A percentile compares a stretch with the other conserved stretches of the same genome.
phyloP scores from a whole-genome alignment of 495 filamentous ascomycete genomes.

The Aspergillus nanangensis region DNA sequence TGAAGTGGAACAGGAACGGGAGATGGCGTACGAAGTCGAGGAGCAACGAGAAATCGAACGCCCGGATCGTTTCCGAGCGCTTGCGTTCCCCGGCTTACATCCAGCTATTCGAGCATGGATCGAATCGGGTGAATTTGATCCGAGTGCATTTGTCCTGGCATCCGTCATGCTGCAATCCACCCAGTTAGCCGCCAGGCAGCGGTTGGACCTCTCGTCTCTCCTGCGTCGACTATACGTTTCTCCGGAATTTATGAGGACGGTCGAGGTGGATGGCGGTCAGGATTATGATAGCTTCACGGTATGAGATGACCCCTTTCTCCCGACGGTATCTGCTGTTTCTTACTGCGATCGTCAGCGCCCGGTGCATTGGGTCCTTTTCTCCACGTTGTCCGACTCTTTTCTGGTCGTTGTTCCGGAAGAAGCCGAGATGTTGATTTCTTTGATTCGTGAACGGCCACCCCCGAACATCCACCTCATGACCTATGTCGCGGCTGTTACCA shows the following conservation, averaged over 20 bases:
- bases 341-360: no score
- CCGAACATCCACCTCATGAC: constrained; percentile 1
- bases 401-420: constrained; percentile 54
- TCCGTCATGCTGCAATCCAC: constrained; percentile 28
- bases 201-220: constrained; percentile 12
- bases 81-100: constrained; percentile 30
- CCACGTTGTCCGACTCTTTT: constrained; percentile 24
- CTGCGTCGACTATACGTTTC: constrained; percentile 32
- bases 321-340: no score
- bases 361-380: constrained; percentile 49
- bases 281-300: constrained; percentile 34
- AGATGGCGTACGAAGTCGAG: constrained; percentile 23
- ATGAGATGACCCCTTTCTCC: no score
- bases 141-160: constrained; percentile 16
- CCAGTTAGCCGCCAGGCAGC: constrained; percentile 29
- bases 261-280: constrained; percentile 13
- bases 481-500: constrained; percentile 4
- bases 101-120: constrained; percentile 31
- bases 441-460: constrained; percentile 20
- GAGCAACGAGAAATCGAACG: constrained; percentile 36
- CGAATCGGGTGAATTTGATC: constrained; percentile 29
- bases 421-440: constrained; percentile 42
- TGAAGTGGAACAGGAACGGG: constrained; percentile 50
- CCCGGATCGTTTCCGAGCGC: constrained; percentile 31
- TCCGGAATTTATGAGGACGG: constrained; percentile 33